Evolutionary conservation across 129 eudicot species (phyloP).

Genomic region (Deinandra increscens): DNA sequence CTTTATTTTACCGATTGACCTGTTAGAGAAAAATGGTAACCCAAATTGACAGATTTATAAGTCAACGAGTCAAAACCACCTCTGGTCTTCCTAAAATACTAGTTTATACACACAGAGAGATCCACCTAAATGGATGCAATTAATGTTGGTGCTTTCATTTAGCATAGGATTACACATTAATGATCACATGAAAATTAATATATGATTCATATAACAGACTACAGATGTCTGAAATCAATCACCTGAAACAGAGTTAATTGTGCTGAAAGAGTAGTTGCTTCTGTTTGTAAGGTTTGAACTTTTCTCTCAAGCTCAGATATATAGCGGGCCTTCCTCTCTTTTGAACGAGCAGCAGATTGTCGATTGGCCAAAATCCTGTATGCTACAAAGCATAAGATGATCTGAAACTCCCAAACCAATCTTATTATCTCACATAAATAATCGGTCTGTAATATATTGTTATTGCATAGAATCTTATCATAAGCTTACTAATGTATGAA

Average conservation of each 20-base stretch:
- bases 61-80: neutral
- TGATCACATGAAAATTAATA: neutral
- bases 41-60: conserved; percentile 8
- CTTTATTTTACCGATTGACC: neutral
- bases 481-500: neutral
- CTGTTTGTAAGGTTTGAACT: conserved; percentile 83
- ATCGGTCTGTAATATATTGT: neutral
- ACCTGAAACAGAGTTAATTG: conserved; percentile 82
- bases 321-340: conserved; percentile 86
- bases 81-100: neutral
- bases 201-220: neutral
- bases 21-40: neutral
- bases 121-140: neutral
- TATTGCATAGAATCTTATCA: conserved; percentile 1
- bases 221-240: neutral
- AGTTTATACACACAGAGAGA: neutral
- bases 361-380: conserved; percentile 91
- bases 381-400: conserved; percentile 22
- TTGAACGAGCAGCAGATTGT: conserved; percentile 88
- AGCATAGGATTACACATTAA: neutral
- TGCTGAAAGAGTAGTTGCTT: conserved; percentile 86
- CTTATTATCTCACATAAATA: neutral
- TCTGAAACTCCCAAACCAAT: conserved; percentile 20
- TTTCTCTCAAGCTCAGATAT: conserved; percentile 81
- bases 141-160: neutral